A percentile compares a stretch with the other conserved stretches of the same genome.
phyloP scores from a whole-genome alignment of 2,329 filamentous ascomycete species.

The Amesomyces nigricolor region DNA sequence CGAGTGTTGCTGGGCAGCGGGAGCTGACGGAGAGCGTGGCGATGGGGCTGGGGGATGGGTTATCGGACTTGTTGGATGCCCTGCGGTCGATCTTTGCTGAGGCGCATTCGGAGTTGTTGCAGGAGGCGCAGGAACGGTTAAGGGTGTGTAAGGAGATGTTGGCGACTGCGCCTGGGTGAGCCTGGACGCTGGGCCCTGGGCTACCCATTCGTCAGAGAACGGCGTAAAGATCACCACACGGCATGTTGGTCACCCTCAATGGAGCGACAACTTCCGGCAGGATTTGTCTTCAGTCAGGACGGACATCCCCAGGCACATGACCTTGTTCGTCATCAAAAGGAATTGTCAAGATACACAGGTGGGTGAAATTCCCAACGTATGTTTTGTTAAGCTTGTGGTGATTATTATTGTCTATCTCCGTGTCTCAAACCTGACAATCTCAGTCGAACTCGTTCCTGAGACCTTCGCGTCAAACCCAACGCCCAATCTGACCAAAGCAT shows the following conservation, averaged over 20 bases:
- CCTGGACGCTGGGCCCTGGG: not conserved
- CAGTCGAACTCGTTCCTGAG: too few species aligned
- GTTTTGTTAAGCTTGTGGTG: too few species aligned
- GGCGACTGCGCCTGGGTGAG: conserved; percentile 1
- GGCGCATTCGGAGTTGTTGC: conserved; percentile 60
- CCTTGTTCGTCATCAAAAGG: too few species aligned
- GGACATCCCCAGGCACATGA: too few species aligned
- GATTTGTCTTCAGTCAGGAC: not conserved
- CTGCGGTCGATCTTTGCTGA: conserved; percentile 40
- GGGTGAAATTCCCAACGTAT: too few species aligned
- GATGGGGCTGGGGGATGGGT: conserved; percentile 55
- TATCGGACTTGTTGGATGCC: conserved; percentile 42
- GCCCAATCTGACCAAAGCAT: too few species aligned
- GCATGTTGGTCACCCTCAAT: not conserved
- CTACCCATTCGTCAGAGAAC: too few species aligned
- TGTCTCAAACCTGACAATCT: too few species aligned
- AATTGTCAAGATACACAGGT: too few species aligned
- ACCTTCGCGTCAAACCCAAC: too few species aligned
- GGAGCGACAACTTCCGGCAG: not conserved
- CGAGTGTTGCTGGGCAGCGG: conserved; percentile 62
- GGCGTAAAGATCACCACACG: too few species aligned
- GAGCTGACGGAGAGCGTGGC: conserved; percentile 64
- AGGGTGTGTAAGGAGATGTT: conserved; percentile 59
- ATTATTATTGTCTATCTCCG: too few species aligned
- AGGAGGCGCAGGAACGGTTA: conserved; percentile 68